Evolutionary conservation across 495 filamentous ascomycete species (phyloP).

Genomic region (Ramalina peruviana): DNA sequence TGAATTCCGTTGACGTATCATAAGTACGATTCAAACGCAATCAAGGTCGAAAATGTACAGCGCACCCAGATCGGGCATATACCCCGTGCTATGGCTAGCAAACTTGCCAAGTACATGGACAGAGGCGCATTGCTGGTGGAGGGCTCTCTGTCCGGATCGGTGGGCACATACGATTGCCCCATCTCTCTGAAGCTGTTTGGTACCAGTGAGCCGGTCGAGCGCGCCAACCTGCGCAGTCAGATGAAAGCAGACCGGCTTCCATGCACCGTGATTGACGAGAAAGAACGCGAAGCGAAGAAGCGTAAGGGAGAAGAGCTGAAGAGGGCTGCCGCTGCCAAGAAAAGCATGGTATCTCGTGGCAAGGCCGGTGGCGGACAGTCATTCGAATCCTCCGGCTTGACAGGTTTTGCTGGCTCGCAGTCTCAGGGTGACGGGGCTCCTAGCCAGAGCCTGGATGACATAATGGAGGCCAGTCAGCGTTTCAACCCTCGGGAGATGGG

Average conservation of each 20-base stretch:
- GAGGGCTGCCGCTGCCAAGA: conserved; percentile 24
- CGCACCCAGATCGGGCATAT: conserved; percentile 71
- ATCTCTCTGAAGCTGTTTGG: conserved; percentile 54
- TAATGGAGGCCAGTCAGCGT: conserved; percentile 51
- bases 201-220: conserved; percentile 36
- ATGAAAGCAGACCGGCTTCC: conserved; percentile 52
- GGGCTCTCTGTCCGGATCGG: conserved; percentile 47
- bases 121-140: conserved; percentile 43
- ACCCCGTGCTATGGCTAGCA: conserved; percentile 46
- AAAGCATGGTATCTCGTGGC: conserved; percentile 14
- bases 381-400: not conserved
- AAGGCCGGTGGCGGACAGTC: conserved; percentile 14
- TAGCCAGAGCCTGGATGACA: conserved; percentile 39
- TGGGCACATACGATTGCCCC: conserved; percentile 54
- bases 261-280: conserved; percentile 28
- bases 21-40: conserved; percentile 60
- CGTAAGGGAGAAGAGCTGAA: conserved; percentile 27
- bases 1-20: conserved; percentile 1
- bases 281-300: conserved; percentile 35
- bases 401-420: conserved; percentile 9
- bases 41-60: conserved; percentile 69
- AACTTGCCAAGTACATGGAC: conserved; percentile 61
- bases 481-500: conserved; percentile 58
- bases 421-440: conserved; percentile 15
- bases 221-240: conserved; percentile 38